Percentiles rank a stretch among this genome's conserved stretches.
phyloP scores from a whole-genome alignment of 2,329 filamentous ascomycete species.

The Teratosphaeria nubilosa region DNA sequence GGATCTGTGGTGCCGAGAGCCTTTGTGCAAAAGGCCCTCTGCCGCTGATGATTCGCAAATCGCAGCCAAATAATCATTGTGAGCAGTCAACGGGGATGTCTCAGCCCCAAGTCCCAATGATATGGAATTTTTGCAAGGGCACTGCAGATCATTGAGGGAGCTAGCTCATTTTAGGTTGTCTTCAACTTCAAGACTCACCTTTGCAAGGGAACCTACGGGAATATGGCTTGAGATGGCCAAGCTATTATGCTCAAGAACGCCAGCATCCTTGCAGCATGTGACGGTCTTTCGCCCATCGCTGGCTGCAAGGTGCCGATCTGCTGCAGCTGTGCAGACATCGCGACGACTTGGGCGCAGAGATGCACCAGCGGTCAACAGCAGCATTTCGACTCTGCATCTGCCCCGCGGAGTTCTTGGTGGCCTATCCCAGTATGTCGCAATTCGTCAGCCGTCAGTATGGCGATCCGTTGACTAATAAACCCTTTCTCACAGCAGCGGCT shows the following conservation, averaged over 20 bases:
- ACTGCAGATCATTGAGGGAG: background rate
- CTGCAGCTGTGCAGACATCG: background rate
- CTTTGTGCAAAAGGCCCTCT: background rate
- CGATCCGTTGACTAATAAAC: background rate
- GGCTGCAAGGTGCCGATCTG: background rate
- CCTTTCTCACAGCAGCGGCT: background rate
- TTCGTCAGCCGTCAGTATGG: background rate
- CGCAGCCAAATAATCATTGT: no score
- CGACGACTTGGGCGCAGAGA: background rate
- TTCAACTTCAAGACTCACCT: background rate
- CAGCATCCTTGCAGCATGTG: constrained; percentile 1
- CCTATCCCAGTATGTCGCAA: background rate
- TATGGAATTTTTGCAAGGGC: background rate
- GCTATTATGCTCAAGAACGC: background rate
- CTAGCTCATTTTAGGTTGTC: no score
- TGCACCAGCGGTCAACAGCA: background rate
- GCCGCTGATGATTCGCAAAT: background rate
- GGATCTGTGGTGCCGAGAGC: background rate
- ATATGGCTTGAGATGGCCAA: background rate
- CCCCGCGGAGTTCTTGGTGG: background rate
- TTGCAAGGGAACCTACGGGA: background rate
- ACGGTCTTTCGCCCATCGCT: background rate
- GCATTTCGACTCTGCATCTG: background rate
- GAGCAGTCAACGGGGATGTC: no score
- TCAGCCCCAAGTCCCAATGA: background rate